Evolutionary conservation across 768 basidiomycete genomes (phyloP).

Genomic region (Hysterangium stoloniferum): DNA sequence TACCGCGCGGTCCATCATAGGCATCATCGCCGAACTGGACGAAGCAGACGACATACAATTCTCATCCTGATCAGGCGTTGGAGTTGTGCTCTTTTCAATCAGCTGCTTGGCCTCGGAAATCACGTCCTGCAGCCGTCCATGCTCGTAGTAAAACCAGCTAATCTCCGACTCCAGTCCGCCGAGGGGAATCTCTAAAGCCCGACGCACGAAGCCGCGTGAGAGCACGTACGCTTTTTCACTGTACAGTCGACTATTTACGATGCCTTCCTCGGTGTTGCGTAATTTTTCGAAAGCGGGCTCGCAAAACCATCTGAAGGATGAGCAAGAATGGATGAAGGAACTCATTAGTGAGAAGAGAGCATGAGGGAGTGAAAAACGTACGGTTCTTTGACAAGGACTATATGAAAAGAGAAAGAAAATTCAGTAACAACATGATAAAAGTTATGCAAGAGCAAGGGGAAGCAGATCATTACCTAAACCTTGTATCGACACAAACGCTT

Average conservation of each 20-base stretch:
- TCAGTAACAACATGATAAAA: neutral
- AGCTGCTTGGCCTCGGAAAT: conserved; percentile 53
- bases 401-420: neutral
- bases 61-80: conserved; percentile 21
- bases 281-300: conserved; percentile 93
- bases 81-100: conserved; percentile 56
- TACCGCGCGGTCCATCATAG: conserved; percentile 43
- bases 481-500: conserved; percentile 91
- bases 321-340: no score
- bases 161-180: conserved; percentile 68
- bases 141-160: conserved; percentile 59
- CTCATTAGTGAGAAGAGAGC: no score
- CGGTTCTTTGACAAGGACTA: conserved; percentile 90
- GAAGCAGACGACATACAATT: no score
- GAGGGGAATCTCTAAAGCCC: conserved; percentile 75
- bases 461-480: conserved; percentile 34
- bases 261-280: conserved; percentile 84
- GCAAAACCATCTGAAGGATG: conserved; percentile 65
- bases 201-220: conserved; percentile 83
- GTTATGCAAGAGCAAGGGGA: neutral
- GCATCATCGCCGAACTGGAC: conserved; percentile 28
- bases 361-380: conserved; percentile 34
- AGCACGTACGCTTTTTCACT: conserved; percentile 91
- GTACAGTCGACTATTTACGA: conserved; percentile 85
- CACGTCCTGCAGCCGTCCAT: conserved; percentile 60